These are phyloP conservation scores for Emericellopsis atlantica DNA, from an alignment of 2,329 filamentous ascomycete genomes.

Conservation along the genomic window DNA sequence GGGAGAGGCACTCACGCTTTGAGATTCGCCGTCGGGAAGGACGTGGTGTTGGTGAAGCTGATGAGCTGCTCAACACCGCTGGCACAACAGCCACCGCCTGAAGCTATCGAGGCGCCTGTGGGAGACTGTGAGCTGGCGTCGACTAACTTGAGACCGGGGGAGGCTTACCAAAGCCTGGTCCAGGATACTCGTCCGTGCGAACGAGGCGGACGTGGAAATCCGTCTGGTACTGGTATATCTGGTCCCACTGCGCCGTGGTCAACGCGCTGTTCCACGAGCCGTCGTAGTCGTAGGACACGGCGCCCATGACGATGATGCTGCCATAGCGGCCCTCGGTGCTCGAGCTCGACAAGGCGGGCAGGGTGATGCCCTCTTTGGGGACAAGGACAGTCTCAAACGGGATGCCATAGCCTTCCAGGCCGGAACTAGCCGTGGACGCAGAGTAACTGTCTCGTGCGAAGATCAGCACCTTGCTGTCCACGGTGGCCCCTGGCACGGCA, in stretches of 20 bases:
- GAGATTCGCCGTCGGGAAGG: slow-evolving; percentile 41
- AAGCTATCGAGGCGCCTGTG: slow-evolving; percentile 3
- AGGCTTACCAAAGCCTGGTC: slow-evolving; percentile 30
- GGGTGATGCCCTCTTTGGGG: slow-evolving; percentile 33
- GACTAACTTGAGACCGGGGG: no score
- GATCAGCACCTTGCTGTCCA: slow-evolving; percentile 38
- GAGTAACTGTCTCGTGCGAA: slow-evolving; percentile 38
- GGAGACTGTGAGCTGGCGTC: background rate
- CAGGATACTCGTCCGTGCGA: slow-evolving; percentile 43
- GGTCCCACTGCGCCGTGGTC: slow-evolving; percentile 40
- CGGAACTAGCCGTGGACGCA: slow-evolving; percentile 33
- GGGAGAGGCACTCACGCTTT: slow-evolving; percentile 19
- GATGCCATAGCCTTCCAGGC: slow-evolving; percentile 48
- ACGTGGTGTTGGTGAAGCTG: slow-evolving; percentile 37
- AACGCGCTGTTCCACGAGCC: slow-evolving; percentile 35
- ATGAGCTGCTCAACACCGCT: slow-evolving; percentile 35
- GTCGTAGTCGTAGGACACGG: slow-evolving; percentile 41
- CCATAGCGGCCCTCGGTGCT: slow-evolving; percentile 41
- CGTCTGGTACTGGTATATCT: slow-evolving; percentile 43
- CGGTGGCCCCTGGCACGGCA: slow-evolving; percentile 6
- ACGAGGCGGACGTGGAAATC: slow-evolving; percentile 48
- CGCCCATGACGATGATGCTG: slow-evolving; percentile 40
- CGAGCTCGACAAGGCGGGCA: slow-evolving; percentile 38
- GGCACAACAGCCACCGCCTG: slow-evolving; percentile 28
- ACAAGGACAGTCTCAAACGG: slow-evolving; percentile 42